Evolutionary conservation across 139 green algal genomes (phyloP).

Genomic region (Chlamydomonas incerta): DNA sequence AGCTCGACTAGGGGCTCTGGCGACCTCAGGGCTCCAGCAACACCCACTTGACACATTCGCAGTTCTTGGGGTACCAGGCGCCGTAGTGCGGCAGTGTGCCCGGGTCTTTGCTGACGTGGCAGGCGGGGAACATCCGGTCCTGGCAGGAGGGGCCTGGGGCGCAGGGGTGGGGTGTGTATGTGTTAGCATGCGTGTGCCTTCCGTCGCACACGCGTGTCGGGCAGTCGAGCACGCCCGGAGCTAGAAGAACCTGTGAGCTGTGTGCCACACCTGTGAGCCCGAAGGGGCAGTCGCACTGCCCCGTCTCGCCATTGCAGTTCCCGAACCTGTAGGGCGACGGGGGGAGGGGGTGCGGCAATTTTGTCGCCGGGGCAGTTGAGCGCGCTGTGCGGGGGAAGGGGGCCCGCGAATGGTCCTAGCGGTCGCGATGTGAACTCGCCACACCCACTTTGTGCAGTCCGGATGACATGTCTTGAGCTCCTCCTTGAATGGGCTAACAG

Average conservation of each 20-base stretch:
- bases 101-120: conserved; percentile 3
- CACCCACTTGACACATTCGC: not conserved
- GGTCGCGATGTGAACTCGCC: too few relatives aligned
- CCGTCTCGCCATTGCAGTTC: conserved; percentile 1
- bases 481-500: not conserved
- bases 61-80: conserved; percentile 40
- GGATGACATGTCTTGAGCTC: not conserved
- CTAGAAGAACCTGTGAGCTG: too few relatives aligned
- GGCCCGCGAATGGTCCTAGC: too few relatives aligned
- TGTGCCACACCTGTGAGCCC: not conserved
- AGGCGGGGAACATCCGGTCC: conserved; percentile 28
- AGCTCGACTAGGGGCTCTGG: too few relatives aligned
- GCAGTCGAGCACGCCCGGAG: too few relatives aligned
- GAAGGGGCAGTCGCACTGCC: not conserved
- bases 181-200: too few relatives aligned
- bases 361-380: not conserved
- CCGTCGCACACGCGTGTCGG: too few relatives aligned
- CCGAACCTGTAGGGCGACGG: not conserved
- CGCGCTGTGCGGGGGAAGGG: too few relatives aligned
- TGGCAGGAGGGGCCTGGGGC: conserved; percentile 26
- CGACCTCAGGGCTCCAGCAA: too few relatives aligned
- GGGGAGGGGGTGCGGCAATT: not conserved
- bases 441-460: not conserved
- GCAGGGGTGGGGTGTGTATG: not conserved
- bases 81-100: conserved; percentile 18